Evolutionary conservation across 495 filamentous ascomycete species (phyloP), one percentile per base, ranked within the genome.

Genomic region (Cercophora scortea): DNA sequence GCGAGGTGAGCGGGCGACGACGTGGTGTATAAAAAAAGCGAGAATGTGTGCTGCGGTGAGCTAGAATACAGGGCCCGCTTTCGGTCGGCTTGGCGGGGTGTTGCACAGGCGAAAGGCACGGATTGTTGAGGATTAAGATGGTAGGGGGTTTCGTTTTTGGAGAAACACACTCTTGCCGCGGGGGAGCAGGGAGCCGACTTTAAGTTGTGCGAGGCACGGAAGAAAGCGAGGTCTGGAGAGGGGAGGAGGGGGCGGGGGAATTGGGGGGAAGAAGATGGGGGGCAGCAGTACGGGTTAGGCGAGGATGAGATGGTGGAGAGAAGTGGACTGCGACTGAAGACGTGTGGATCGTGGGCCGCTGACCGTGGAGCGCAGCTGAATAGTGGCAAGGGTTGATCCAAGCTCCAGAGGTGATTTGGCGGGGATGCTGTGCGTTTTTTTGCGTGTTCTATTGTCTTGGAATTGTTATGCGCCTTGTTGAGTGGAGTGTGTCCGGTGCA

Each of bases 121-220:
- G 18, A 25, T 49, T 39, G 19, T 16, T 17, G 47, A 19, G 47
- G 25, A 34, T 49, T 40, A n/a, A 25, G 25, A 25, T 19, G 33
- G 25, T 25, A 25, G 25, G 25, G n/a, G 25, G 25, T 19, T 39
- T 38, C 39, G 16, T 45, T 47, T 41, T 50, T 52, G 48, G 56
- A 48, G 51, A 55, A 53, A 42, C 50, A 41, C 44, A 50, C 34
- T 12, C 11, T 12, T 39, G 19, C 42, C 35, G 49, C 51, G 52
- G 52, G 53, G 53, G 50, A 43, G 52, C 25, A 25, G 49, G 48
- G 46, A 50, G 38, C 47, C 48, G 50, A 47, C 54, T 60, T 56
- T 50, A 60, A 60, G 57, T 56, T 60, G 57, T 50, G 53, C 25
- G 55, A 52, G 16, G 38, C 19, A 18, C 38, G 48, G 35, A 50